Evolutionary conservation across 768 basidiomycete genomes (phyloP), one percentile per base, ranked within the genome.

Genomic region (Pleurotus ostreatus): DNA sequence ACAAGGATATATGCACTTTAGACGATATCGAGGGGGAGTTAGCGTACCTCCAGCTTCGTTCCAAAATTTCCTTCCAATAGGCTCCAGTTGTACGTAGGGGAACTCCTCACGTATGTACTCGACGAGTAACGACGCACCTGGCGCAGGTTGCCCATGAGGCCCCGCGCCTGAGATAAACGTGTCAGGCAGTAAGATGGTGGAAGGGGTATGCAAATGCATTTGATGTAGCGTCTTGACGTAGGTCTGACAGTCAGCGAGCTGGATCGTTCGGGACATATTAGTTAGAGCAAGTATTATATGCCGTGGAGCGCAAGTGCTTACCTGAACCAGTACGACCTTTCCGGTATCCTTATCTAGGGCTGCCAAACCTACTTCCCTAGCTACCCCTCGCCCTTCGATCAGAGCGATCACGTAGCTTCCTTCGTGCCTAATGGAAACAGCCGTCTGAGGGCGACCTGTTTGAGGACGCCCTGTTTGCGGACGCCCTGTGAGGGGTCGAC

Each of bases 171-270:
- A 82, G 37, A 92, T 63, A 65, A 88, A 91, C 0, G 88, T 93
- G 65, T 94, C 91, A 2, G 92, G 92, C 18, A 95, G 82, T 15
- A 96, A 76, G 38, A 96, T 76, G 20, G 86, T 73, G 9, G 70
- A 75, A 0, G 94, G 94, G 4, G 71, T 74, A 61, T 93, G 87
- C 8, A 92, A 67, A 62, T 90, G 85, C 83, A 93, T 84, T 59
- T 93, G 91, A 64, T 93, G 89, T 16, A 94, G 69, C 0, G 91
- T 90, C 68, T 94, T 94, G 57, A 92, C 86, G 60, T 93, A 95
- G 12, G 93, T 94, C 55, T 90, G 85, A 57, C 88, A 88, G 65
- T 97, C 94, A 37, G 87, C 83, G 26, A 93, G 77, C 91, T 95
- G 12, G 41, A 22, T 11, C 7, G 8, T 34, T 9, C 30, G 2